phyloP scores from a whole-genome alignment of 441 rosid genomes.

The Populus tomentosa region DNA sequence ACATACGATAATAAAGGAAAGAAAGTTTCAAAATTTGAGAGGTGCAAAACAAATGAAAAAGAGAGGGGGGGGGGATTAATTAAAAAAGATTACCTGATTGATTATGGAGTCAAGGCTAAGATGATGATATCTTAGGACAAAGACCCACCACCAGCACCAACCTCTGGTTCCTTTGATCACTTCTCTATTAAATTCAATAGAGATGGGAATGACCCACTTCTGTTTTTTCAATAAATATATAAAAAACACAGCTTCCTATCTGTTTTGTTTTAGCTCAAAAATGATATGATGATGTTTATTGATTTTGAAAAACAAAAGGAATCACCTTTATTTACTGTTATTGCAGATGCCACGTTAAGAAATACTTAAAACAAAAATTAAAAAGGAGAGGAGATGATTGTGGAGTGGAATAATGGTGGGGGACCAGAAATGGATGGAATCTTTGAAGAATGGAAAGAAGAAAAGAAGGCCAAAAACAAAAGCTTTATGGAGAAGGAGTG shows the following conservation, averaged over 20 bases:
- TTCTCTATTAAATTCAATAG: constrained; percentile 13
- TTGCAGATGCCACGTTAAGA: not conserved
- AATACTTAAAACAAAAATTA: constrained; percentile 1
- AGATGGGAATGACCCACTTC: constrained; percentile 11
- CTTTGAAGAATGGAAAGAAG: constrained; percentile 26
- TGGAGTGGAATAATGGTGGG: constrained; percentile 26
- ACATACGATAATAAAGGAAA: not conserved
- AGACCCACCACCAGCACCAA: constrained; percentile 35
- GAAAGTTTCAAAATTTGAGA: constrained; percentile 10
- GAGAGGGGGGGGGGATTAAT: constrained; percentile 13
- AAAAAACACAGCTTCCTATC: not conserved
- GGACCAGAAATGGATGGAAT: constrained; percentile 32
- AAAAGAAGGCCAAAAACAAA: no score
- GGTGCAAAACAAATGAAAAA: not conserved
- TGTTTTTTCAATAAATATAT: no score
- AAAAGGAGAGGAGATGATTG: constrained; percentile 18
- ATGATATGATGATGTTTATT: constrained; percentile 34
- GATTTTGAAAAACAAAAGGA: constrained; percentile 23
- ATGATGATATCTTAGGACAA: constrained; percentile 22
- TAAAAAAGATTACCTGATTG: constrained; percentile 68
- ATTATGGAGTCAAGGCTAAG: constrained; percentile 44
- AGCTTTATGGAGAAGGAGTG: not conserved
- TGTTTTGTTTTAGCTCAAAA: constrained; percentile 17
- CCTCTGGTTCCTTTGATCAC: constrained; percentile 24
- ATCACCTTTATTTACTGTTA: constrained; percentile 5